Evolutionary conservation across 2,329 filamentous ascomycete genomes (phyloP).

Genomic region (Lachnellula hyalina): DNA sequence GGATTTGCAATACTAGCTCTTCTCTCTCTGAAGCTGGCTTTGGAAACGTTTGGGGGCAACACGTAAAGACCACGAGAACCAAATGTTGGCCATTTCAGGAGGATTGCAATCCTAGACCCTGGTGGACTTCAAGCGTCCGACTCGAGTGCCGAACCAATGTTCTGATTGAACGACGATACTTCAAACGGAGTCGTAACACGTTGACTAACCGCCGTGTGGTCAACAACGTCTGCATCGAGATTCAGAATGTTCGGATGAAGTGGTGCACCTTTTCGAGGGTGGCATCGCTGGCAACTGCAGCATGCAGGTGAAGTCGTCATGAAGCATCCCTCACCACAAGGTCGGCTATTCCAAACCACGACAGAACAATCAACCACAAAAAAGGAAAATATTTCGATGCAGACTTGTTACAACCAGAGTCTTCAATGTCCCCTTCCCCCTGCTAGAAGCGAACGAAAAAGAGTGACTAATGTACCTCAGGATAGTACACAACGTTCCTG

Average conservation of each 20-base stretch:
- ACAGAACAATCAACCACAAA: neutral
- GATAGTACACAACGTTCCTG: too few relatives aligned
- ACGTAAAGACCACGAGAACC: neutral
- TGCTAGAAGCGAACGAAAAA: neutral
- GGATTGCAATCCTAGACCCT: neutral
- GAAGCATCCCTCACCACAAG: neutral
- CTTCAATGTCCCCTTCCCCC: neutral
- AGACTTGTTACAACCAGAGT: neutral
- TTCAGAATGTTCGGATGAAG: neutral
- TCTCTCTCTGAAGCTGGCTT: neutral
- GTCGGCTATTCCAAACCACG: neutral
- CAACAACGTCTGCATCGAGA: too few relatives aligned
- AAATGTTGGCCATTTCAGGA: neutral
- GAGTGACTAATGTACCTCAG: too few relatives aligned
- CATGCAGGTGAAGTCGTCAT: neutral
- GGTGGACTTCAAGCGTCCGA: neutral
- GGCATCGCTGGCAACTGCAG: neutral
- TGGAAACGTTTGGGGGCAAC: neutral
- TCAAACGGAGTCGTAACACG: too few relatives aligned
- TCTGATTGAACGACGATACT: neutral
- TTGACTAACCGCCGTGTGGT: too few relatives aligned
- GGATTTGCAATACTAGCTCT: neutral
- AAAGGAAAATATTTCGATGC: neutral
- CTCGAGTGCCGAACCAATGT: neutral
- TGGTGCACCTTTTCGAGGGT: neutral